Evolutionary conservation across 176 grass and related monocot species (phyloP), one percentile per base, ranked within the genome.

Genomic region (Alopecurus myosuroides): DNA sequence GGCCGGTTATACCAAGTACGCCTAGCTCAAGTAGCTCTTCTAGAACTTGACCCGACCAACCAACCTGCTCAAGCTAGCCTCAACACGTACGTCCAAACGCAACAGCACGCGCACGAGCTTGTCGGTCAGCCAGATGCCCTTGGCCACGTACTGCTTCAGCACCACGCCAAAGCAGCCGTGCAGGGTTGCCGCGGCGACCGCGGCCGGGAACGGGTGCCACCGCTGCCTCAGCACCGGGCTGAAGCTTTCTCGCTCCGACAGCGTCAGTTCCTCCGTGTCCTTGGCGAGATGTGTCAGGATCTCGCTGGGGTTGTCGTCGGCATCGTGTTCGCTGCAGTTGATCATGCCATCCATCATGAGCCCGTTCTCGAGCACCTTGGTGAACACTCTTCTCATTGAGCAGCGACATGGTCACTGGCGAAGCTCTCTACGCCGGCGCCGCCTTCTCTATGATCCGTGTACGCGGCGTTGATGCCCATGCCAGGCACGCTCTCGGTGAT

Each of bases 351-450:
- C 86, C 2, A 74, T 84, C 1, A 83, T 84, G 1, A 94, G 89
- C 25, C 94, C 86, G 30, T 89, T 92, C 86, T 98, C 93, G 8
- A 98, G 52, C 7, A 95, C 96, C 91, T 98, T 98, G 44, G 87
- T 84, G 84, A 98, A 98, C 20, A 70, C 91, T 70, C 73, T 95
- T 76, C 82, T 91, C 91, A 94, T 86, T 37, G 93, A 92, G 88
- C 82, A 93, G 17, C 89, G 3, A 83, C 91, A 25, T 83, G 86
- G 30, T 81, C 77, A 12, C 66, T 40, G 11, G 70, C 51, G 36
- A 82, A 71, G 58, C 48, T 37, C 48, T 62, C 56, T 8, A 87
- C 71, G 1, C n/a, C n/a, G n/a, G n/a, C n/a, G n/a, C n/a, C n/a
- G n/a, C n/a, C n/a, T n/a, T n/a, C n/a, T n/a, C n/a, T n/a, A n/a